phyloP scores from a whole-genome alignment of 345 rosid genomes.

The Rhodomyrtus tomentosa region DNA sequence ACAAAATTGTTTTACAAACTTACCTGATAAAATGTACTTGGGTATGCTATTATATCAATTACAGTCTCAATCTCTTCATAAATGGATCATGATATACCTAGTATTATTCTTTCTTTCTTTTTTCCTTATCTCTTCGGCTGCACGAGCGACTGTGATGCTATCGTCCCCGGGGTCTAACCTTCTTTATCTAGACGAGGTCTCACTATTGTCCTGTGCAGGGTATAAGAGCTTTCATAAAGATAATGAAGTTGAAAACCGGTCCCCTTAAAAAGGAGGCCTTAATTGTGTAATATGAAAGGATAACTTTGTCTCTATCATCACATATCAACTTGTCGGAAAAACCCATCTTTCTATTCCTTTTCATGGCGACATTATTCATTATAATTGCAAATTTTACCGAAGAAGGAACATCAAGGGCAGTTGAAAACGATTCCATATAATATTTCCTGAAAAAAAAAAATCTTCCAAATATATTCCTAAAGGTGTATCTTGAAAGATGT shows the following conservation, averaged over 20 bases:
- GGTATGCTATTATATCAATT: background rate
- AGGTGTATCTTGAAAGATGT: background rate
- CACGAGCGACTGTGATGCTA: background rate
- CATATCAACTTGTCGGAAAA: background rate
- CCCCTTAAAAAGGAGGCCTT: background rate
- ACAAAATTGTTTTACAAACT: background rate
- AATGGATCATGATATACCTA: background rate
- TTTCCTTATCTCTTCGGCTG: background rate
- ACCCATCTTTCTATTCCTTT: background rate
- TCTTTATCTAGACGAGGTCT: too few relatives aligned
- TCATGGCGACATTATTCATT: background rate
- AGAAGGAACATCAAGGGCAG: background rate
- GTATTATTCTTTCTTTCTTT: background rate
- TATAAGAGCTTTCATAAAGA: background rate
- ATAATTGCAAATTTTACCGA: background rate
- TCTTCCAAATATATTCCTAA: background rate
- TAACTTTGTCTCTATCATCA: background rate
- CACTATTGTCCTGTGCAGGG: too few relatives aligned
- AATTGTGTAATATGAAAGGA: background rate
- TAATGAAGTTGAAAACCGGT: background rate
- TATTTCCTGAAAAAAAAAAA: background rate
- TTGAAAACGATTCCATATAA: background rate
- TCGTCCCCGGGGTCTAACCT: too few relatives aligned
- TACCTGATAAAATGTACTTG: background rate
- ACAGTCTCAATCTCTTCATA: background rate